Percentiles rank a stretch among this genome's conserved stretches.
phyloP scores from a whole-genome alignment of 148 eudicot species.

The Chenopodium suecicum region DNA sequence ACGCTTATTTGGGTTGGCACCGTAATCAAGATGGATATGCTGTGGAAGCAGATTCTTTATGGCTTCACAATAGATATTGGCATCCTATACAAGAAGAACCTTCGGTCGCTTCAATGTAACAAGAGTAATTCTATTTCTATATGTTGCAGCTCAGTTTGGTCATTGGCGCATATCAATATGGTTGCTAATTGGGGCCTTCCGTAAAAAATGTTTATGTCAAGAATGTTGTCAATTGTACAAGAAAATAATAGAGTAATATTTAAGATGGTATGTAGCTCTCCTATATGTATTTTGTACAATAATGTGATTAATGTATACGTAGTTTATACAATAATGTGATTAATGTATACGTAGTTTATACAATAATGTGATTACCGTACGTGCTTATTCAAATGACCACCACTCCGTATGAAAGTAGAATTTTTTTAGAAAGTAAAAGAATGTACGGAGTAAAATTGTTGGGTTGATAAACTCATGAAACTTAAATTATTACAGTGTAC shows the following conservation, averaged over 20 bases:
- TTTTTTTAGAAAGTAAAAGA: too few relatives aligned
- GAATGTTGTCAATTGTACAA: not conserved
- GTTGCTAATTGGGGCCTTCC: not conserved
- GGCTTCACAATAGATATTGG: constrained; percentile 77
- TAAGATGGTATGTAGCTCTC: not conserved
- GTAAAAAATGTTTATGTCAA: not conserved
- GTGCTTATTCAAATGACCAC: not conserved
- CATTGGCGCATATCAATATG: not conserved
- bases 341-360: not conserved
- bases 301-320: not conserved
- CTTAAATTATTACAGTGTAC: too few relatives aligned
- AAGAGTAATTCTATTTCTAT: not conserved
- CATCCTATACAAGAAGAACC: constrained; percentile 26
- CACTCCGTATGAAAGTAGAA: too few relatives aligned
- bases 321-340: too few relatives aligned
- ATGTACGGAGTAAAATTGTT: too few relatives aligned
- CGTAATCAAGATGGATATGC: constrained; percentile 81
- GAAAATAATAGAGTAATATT: not conserved
- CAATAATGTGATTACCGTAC: too few relatives aligned
- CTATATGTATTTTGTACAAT: not conserved
- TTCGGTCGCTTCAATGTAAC: constrained; percentile 34
- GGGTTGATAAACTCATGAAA: too few relatives aligned
- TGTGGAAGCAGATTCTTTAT: constrained; percentile 66
- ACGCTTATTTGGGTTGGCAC: constrained; percentile 76
- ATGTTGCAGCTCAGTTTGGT: not conserved